Evolutionary conservation across 1,139 yeast genomes (phyloP).

Genomic region (Saccharomycopsis phalli): DNA sequence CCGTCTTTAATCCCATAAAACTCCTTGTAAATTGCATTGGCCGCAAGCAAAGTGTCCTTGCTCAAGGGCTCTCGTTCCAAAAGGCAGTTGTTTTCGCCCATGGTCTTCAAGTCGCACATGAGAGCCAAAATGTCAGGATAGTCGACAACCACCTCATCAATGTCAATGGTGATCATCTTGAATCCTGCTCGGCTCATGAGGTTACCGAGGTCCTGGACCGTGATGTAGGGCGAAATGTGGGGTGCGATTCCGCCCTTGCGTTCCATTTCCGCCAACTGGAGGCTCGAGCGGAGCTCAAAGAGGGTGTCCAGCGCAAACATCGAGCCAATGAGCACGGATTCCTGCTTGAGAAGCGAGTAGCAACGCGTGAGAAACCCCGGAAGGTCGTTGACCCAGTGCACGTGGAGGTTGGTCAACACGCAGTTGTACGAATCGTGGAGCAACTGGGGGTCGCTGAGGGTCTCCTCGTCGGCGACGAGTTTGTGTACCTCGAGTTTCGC

Average conservation of each 20-base stretch:
- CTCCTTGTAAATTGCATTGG: constrained; percentile 63
- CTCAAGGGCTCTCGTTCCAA: constrained; percentile 49
- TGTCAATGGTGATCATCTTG: constrained; percentile 73
- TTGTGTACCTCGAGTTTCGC: constrained; percentile 39
- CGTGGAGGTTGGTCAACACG: constrained; percentile 60
- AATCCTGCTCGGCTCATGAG: constrained; percentile 69
- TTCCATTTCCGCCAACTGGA: constrained; percentile 78
- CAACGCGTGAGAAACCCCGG: constrained; percentile 54
- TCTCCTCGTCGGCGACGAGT: constrained; percentile 61
- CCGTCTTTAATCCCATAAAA: constrained; percentile 57
- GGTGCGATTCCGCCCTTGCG: constrained; percentile 75
- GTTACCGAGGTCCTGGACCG: constrained; percentile 67
- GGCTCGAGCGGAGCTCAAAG: constrained; percentile 68
- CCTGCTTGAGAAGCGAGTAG: constrained; percentile 49
- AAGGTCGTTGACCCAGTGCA: constrained; percentile 83
- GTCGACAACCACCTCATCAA: constrained; percentile 77
- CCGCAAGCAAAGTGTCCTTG: constrained; percentile 61
- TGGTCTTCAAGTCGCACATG: constrained; percentile 61
- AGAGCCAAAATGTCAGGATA: constrained; percentile 66
- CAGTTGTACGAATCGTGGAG: constrained; percentile 50
- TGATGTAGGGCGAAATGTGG: constrained; percentile 72
- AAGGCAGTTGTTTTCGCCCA: constrained; percentile 82
- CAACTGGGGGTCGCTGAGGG: constrained; percentile 35
- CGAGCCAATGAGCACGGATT: constrained; percentile 78
- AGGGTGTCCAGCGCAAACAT: constrained; percentile 80